These are phyloP conservation scores for Pachysandra terminalis DNA, from an alignment of 164 flowering plant species.

Conservation along the genomic window DNA sequence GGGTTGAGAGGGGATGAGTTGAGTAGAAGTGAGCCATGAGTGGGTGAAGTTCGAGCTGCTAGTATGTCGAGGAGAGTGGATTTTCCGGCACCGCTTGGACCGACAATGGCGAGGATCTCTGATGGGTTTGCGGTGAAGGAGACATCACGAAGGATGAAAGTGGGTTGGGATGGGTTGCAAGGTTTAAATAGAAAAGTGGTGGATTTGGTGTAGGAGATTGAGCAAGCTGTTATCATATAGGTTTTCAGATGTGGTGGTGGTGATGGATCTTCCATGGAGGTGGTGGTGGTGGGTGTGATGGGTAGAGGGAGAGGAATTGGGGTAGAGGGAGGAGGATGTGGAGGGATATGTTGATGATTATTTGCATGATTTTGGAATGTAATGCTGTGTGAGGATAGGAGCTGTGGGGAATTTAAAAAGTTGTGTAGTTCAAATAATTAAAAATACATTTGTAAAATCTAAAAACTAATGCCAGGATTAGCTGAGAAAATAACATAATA, in stretches of 20 bases:
- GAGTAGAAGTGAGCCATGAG: conserved; percentile 61
- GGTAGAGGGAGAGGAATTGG: conserved; percentile 1
- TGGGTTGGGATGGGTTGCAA: conserved; percentile 33
- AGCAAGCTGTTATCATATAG: conserved; percentile 55
- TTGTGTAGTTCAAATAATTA: too few species aligned
- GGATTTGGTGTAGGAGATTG: conserved; percentile 66
- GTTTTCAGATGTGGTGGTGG: conserved; percentile 28
- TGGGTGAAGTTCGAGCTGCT: conserved; percentile 66
- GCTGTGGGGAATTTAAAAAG: too few species aligned
- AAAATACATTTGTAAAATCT: too few species aligned
- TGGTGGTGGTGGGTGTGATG: conserved; percentile 4
- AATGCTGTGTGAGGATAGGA: too few species aligned
- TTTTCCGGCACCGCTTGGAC: conserved; percentile 94
- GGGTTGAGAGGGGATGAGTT: conserved; percentile 61
- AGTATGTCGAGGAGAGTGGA: conserved; percentile 90
- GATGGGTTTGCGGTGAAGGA: conserved; percentile 70
- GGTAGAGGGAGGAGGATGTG: too few species aligned
- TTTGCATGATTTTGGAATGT: too few species aligned
- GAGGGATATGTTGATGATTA: too few species aligned
- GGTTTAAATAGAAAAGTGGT: conserved; percentile 32
- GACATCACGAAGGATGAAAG: conserved; percentile 56
- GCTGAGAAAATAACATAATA: too few species aligned
- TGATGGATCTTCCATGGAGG: conserved; percentile 23
- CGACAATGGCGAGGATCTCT: conserved; percentile 81
- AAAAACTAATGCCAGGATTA: too few species aligned